A percentile compares a stretch with the other conserved stretches of the same genome.
Conservation (phyloP, 2,329 filamentous ascomycete species). For the Ceratocystis albifundus region DNA sequence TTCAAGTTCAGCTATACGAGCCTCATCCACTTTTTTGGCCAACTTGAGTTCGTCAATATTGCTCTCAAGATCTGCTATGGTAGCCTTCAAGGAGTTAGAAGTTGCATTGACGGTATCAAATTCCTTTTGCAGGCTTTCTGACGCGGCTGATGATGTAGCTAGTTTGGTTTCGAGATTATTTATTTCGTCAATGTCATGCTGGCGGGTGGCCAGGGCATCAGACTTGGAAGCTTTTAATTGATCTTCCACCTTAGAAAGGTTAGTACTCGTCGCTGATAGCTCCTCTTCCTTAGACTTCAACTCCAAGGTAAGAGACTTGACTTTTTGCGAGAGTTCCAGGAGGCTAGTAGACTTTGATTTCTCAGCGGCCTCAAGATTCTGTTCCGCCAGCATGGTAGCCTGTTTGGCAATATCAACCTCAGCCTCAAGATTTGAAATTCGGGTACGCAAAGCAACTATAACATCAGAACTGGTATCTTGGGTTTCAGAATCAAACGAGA, state of each 20-base stretch:
- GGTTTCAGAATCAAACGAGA: conserved; percentile 83
- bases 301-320: conserved; percentile 36
- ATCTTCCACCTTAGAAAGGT: conserved; percentile 25
- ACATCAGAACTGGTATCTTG: conserved; percentile 61
- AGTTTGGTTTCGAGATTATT: conserved; percentile 31
- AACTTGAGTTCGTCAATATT: conserved; percentile 28
- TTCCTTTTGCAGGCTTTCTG: conserved; percentile 34
- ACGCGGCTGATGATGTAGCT: conserved; percentile 31
- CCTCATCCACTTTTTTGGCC: conserved; percentile 33
- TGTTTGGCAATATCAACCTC: conserved; percentile 63
- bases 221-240: conserved; percentile 21
- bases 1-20: conserved; percentile 34
- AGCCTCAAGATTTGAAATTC: conserved; percentile 56
- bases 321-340: conserved; percentile 30
- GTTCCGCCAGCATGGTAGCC: conserved; percentile 53
- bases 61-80: conserved; percentile 11
- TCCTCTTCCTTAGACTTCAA: conserved; percentile 30
- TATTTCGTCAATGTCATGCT: conserved; percentile 28
- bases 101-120: conserved; percentile 33
- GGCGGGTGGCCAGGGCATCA: conserved; percentile 27
- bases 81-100: conserved; percentile 27
- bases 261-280: not conserved
- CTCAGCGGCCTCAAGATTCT: conserved; percentile 56
- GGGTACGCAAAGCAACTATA: conserved; percentile 55
- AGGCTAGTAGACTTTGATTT: conserved; percentile 43